Evolutionary conservation across 2,329 filamentous ascomycete species (phyloP), one percentile per base, ranked within the genome.

Genomic region (Exophiala calicioides): DNA sequence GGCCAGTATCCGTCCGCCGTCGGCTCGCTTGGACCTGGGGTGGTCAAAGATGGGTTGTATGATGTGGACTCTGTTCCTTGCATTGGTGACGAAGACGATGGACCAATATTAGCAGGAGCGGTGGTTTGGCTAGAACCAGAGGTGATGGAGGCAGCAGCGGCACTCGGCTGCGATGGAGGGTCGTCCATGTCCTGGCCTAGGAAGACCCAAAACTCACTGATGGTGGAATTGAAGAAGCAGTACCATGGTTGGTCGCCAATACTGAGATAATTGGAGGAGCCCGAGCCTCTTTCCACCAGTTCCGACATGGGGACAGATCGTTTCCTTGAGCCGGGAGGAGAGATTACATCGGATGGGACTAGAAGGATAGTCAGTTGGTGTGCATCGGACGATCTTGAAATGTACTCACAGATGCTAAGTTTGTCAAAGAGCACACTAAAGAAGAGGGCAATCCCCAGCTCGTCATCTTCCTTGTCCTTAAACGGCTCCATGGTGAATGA

Each of bases 151-250:
- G 40, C 23, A 32, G 42, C 35, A 44, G 53, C 58, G 6, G 47
- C 55, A 12, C 59, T 47, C 29, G 53, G 50, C 19, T 21, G 27
- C 7, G 8, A 15, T 12, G 33, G 21, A 5, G 15, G 4, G 18
- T 56, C 63, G 3, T 68, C 66, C 10, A 74, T 69, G 36, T 78
- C 69, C 61, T 80, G 65, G 43, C 79, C 74, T 42, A 80, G 70
- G 58, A 85, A 87, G 35, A 87, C 75, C 64, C 85, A 86, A 27
- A 79, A 78, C 62, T 86, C 83, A 38, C 86, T 71, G 42, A 81
- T 72, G 0, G 83, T 86, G 10, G 72, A 69, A 60, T 86, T 86
- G 81, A 82, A 87, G 62, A 78, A 79, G 63, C 83, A 87, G 58
- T 81, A 84, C 82, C 82, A 87, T 2, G 82, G 81, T 61, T 73